phyloP scores from a whole-genome alignment of 257 asterid species.

The Solanum etuberosum region DNA sequence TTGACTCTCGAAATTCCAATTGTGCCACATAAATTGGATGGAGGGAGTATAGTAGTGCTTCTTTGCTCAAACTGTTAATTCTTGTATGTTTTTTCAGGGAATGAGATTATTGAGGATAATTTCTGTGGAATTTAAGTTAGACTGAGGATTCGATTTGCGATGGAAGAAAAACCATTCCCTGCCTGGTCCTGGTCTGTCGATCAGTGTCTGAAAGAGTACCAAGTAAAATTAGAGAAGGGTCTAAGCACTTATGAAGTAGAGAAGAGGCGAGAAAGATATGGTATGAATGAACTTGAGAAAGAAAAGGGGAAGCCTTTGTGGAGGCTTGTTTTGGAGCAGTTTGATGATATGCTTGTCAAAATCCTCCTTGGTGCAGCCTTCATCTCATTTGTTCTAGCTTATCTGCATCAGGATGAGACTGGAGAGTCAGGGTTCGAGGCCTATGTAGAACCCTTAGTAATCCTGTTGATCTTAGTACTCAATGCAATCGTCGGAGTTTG shows the following conservation, averaged over 20 bases:
- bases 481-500: slow-evolving; percentile 67
- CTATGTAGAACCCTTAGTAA: slow-evolving; percentile 63
- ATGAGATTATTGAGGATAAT: slow-evolving; percentile 14
- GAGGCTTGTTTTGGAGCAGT: slow-evolving; percentile 65
- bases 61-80: background rate
- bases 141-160: background rate
- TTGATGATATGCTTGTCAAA: slow-evolving; percentile 71
- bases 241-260: slow-evolving; percentile 50
- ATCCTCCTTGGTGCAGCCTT: slow-evolving; percentile 63
- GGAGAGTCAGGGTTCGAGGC: slow-evolving; percentile 40
- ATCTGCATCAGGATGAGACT: slow-evolving; percentile 32
- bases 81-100: slow-evolving; percentile 9
- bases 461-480: slow-evolving; percentile 41
- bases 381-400: slow-evolving; percentile 61
- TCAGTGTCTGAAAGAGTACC: slow-evolving; percentile 56
- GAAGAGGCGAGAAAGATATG: slow-evolving; percentile 42
- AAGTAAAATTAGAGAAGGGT: slow-evolving; percentile 62
- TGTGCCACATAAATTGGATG: background rate
- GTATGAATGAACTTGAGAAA: slow-evolving; percentile 65
- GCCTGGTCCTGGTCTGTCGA: slow-evolving; percentile 76
- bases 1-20: background rate
- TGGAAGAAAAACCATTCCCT: slow-evolving; percentile 34
- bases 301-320: slow-evolving; percentile 68
- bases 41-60: background rate
- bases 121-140: slow-evolving; percentile 4